These are phyloP conservation scores for Puccinia triticina DNA, from an alignment of 1,284 basidiomycete genomes.

Conservation along the genomic window DNA sequence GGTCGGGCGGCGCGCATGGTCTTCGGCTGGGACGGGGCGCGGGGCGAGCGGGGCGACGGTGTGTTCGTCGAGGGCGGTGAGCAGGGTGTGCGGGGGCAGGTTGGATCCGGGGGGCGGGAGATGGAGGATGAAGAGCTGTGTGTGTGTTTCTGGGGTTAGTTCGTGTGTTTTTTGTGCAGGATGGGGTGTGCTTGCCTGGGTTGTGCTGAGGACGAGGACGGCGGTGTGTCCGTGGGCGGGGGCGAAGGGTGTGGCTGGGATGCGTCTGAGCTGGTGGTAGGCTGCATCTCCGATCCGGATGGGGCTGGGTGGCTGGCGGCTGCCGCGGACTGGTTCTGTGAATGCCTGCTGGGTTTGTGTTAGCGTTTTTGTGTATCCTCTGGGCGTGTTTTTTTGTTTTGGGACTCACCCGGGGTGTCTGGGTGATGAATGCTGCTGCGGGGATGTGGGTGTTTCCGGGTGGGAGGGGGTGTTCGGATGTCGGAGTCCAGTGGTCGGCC, in stretches of 20 bases:
- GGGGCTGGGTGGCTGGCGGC: too few species aligned
- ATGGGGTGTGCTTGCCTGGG: background rate
- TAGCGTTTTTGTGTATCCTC: too few species aligned
- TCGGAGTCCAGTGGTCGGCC: background rate
- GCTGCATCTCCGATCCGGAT: too few species aligned
- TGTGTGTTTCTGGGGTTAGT: background rate
- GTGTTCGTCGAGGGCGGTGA: slow-evolving; percentile 13
- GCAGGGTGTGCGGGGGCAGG: slow-evolving; percentile 24
- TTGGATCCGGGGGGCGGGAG: slow-evolving; percentile 7
- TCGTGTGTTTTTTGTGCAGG: too few species aligned
- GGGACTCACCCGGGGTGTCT: too few species aligned
- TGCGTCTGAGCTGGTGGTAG: background rate
- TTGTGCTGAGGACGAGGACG: slow-evolving; percentile 25
- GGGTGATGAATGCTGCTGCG: background rate
- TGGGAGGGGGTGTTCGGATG: background rate
- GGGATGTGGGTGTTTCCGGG: background rate
- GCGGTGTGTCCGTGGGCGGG: slow-evolving; percentile 15
- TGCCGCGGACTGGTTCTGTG: background rate
- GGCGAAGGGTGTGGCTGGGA: background rate
- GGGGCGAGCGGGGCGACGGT: background rate
- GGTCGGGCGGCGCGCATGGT: background rate
- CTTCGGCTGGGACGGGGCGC: background rate
- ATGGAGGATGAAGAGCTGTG: slow-evolving; percentile 35
- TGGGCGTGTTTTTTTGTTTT: too few species aligned
- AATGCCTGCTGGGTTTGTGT: background rate